Conservation (phyloP, 1,284 basidiomycete genomes). For the Cystobasidium pallidum region DNA sequence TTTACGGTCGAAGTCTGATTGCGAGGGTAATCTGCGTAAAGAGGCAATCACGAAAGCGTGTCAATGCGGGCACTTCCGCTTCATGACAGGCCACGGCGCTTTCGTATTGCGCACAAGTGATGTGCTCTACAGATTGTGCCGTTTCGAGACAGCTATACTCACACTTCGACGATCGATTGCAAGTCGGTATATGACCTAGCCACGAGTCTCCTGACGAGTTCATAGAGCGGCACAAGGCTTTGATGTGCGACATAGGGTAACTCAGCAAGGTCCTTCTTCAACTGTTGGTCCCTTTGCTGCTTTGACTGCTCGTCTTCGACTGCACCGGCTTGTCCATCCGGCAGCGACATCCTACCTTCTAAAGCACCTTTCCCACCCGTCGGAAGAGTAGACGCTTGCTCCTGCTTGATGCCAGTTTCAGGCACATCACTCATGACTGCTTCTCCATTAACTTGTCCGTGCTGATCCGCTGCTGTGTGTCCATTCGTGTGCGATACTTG, state of each 20-base stretch:
- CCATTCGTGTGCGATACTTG: slow-evolving; percentile 5
- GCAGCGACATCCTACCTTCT: neutral
- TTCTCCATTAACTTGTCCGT: neutral
- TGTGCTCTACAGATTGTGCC: neutral
- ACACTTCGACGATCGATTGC: slow-evolving; percentile 83
- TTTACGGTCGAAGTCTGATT: slow-evolving; percentile 79
- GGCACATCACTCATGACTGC: neutral
- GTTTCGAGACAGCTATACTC: slow-evolving; percentile 55
- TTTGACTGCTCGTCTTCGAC: neutral
- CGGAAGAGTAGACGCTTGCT: neutral
- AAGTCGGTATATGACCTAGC: slow-evolving; percentile 82
- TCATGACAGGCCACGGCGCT: neutral
- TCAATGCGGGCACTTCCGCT: too few relatives aligned
- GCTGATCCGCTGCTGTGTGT: neutral
- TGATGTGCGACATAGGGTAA: slow-evolving; percentile 61
- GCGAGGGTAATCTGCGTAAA: slow-evolving; percentile 70
- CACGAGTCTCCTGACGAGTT: slow-evolving; percentile 72
- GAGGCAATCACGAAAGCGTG: neutral
- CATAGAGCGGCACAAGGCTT: slow-evolving; percentile 73
- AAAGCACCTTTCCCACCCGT: neutral
- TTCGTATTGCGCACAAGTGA: neutral
- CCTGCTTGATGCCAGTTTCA: neutral
- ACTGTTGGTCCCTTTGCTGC: slow-evolving; percentile 53
- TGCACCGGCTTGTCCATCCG: neutral
- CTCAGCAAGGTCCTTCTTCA: slow-evolving; percentile 74